Evolutionary conservation across 2,329 filamentous ascomycete species (phyloP).

Genomic region (Aspergillus sp.): DNA sequence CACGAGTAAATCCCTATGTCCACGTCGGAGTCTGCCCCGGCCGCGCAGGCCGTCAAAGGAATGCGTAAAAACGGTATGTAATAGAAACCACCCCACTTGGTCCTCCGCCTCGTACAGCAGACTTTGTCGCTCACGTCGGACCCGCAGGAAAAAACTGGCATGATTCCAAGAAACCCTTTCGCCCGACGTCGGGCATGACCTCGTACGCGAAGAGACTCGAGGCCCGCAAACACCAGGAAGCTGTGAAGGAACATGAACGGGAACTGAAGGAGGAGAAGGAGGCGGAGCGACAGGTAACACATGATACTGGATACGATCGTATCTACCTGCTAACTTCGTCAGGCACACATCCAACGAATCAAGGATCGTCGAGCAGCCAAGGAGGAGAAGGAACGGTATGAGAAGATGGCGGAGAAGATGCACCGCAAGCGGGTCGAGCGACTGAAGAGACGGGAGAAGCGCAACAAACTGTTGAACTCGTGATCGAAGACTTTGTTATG

Average conservation of each 20-base stretch:
- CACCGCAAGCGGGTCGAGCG: constrained; percentile 92
- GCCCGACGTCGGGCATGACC: constrained; percentile 73
- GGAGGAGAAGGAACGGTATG: constrained; percentile 89
- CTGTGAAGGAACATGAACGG: constrained; percentile 90
- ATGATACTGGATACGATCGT: background rate
- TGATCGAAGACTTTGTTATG: constrained; percentile 23
- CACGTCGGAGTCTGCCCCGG: constrained; percentile 32
- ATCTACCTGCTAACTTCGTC: constrained; percentile 1
- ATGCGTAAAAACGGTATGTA: constrained; percentile 80
- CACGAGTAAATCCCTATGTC: too few species aligned
- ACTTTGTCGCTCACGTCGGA: constrained; percentile 18
- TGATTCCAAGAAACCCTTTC: constrained; percentile 76
- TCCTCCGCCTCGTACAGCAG: constrained; percentile 15
- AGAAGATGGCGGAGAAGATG: constrained; percentile 96
- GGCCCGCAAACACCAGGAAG: constrained; percentile 65
- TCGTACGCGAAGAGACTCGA: constrained; percentile 76
- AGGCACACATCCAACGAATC: constrained; percentile 76
- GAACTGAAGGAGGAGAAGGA: constrained; percentile 97
- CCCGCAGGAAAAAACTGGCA: constrained; percentile 91
- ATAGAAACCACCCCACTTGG: constrained; percentile 10
- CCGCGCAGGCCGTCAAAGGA: constrained; percentile 48
- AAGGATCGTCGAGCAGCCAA: constrained; percentile 84
- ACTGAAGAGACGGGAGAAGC: constrained; percentile 92
- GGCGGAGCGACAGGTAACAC: constrained; percentile 72
- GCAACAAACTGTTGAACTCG: constrained; percentile 58